Evolutionary conservation across 805 yeast genomes (phyloP).

Genomic region (Suhomyces kilbournensis): DNA sequence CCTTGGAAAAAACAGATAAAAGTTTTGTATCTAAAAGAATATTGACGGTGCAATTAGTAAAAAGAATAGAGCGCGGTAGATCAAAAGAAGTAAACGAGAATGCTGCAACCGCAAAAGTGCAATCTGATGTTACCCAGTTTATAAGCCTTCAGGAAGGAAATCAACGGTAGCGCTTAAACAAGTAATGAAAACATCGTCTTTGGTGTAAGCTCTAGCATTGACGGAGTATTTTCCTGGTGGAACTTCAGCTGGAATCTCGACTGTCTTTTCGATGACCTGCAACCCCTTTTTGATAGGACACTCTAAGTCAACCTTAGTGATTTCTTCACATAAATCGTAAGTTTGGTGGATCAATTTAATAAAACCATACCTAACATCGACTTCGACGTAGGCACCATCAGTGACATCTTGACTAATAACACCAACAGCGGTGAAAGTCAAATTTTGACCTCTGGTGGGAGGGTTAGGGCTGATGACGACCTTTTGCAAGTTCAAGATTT

Average conservation of each 20-base stretch:
- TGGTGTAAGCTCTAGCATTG: slow-evolving; percentile 85
- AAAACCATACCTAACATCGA: slow-evolving; percentile 89
- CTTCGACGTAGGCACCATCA: slow-evolving; percentile 93
- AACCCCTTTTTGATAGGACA: slow-evolving; percentile 80
- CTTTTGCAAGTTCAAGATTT: slow-evolving; percentile 57
- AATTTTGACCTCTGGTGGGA: slow-evolving; percentile 78
- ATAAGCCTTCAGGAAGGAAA: slow-evolving; percentile 34
- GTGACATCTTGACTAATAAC: slow-evolving; percentile 49
- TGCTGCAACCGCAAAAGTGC: not conserved
- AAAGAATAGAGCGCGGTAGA: not conserved
- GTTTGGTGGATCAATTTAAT: slow-evolving; percentile 84
- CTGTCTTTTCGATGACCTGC: slow-evolving; percentile 63
- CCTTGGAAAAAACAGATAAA: not conserved
- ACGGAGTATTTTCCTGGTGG: slow-evolving; percentile 94
- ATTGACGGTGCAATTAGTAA: not conserved
- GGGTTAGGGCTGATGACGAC: slow-evolving; percentile 80
- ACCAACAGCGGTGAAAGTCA: slow-evolving; percentile 79
- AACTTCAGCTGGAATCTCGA: slow-evolving; percentile 84
- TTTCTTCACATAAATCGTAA: slow-evolving; percentile 88
- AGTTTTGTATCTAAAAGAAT: not conserved
- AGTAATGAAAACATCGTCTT: slow-evolving; percentile 74
- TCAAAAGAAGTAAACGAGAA: not conserved
- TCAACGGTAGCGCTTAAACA: slow-evolving; percentile 76
- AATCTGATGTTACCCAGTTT: not conserved
- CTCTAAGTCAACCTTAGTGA: slow-evolving; percentile 74